Evolutionary conservation across 352 stramenopile species (phyloP), one percentile per base, ranked within the genome.

Genomic region (Globisporangium echinulatum): DNA sequence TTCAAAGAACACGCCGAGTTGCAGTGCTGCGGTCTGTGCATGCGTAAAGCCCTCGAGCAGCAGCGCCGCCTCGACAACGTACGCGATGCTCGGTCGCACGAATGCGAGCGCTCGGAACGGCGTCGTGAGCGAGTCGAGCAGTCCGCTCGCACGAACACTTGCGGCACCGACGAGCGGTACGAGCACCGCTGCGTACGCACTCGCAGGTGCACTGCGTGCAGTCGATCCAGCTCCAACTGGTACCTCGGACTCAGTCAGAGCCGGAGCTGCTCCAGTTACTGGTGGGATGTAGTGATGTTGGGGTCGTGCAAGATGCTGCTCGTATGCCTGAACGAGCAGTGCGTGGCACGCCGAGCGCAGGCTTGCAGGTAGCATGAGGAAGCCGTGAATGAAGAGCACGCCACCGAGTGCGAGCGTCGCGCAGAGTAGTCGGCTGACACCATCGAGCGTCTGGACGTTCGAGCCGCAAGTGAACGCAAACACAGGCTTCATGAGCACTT

Each of bases 41-140:
- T 15, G 3, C 8, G 59, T 58, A 42, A 71, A 81, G 0, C 74
- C 71, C 15, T 81, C 55, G 9, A 65, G 11, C 2, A 77, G 36
- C 3, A 83, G 56, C 7, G 69, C 14, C 8, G 57, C 66, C 14
- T 83, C 64, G 7, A 70, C 63, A 17, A 71, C 37, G 25, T 67
- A 77, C 9, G 51, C 7, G 7, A 77, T 60, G 7, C 63, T 49
- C 4, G 66, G 60, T 6, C 53, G 51, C 52, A 59, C 52, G 13
- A 81, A 48, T 17, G 68, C 64, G 14, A 79, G 47, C 38, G 74
- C 43, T 9, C 67, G 65, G 39, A 80, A 79, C 14, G 67, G 61
- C 5, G 63, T 69, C 15, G 62, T 58, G 44, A 79, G 59, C 6
- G 74, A 71, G 11, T 56, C 53, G 3, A 77, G 17, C 17, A 79